Evolutionary conservation across 2,329 filamentous ascomycete genomes (phyloP).

Genomic region (Exophiala oligosperma): DNA sequence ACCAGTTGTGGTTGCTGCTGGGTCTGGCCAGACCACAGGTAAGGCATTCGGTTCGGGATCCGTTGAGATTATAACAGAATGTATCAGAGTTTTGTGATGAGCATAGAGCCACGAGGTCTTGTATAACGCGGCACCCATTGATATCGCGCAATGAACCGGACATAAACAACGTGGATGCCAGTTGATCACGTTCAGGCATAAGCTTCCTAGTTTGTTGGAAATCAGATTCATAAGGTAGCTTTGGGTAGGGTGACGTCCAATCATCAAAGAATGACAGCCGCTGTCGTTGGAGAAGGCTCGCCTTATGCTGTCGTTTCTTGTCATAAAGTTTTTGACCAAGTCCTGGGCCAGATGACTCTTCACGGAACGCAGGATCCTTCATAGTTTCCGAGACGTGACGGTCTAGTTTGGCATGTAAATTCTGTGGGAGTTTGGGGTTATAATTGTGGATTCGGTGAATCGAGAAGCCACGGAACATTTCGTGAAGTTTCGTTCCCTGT

Average conservation of each 20-base stretch:
- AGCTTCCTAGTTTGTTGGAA: slow-evolving; percentile 9
- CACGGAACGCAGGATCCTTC: neutral
- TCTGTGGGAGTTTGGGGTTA: neutral
- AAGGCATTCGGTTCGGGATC: neutral
- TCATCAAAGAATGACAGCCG: neutral
- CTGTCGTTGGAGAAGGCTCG: neutral
- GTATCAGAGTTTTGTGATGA: neutral
- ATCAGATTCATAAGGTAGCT: slow-evolving; percentile 7
- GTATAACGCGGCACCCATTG: slow-evolving; percentile 1
- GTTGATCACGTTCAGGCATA: slow-evolving; percentile 7
- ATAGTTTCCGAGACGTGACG: neutral
- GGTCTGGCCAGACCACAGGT: neutral
- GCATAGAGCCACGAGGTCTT: slow-evolving; percentile 7
- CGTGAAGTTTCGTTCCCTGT: neutral
- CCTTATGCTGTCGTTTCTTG: neutral
- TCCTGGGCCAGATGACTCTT: neutral
- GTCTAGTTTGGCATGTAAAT: neutral
- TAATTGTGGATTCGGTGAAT: neutral
- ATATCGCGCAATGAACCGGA: slow-evolving; percentile 6
- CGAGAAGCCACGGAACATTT: neutral
- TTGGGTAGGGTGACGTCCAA: neutral
- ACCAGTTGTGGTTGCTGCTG: neutral
- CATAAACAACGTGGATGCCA: neutral
- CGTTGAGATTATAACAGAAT: slow-evolving; percentile 6
- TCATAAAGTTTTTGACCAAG: slow-evolving; percentile 10